Evolutionary conservation across 2,329 filamentous ascomycete species (phyloP).

Genomic region (Tolypocladium tropicale): DNA sequence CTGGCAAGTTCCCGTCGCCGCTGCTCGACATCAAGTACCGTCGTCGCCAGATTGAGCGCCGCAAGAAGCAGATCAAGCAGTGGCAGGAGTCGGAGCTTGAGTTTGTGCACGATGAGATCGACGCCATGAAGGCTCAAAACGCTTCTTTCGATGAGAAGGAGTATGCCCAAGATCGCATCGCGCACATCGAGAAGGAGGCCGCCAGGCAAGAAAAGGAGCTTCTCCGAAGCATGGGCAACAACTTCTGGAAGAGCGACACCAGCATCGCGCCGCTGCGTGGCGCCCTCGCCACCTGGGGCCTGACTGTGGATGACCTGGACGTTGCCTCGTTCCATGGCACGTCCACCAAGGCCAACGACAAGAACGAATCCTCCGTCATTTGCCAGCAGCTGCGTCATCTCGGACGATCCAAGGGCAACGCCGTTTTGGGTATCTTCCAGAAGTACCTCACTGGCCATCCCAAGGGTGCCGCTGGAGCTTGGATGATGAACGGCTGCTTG

Average conservation of each 20-base stretch:
- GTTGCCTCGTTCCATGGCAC: slow-evolving; percentile 99
- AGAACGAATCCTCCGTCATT: slow-evolving; percentile 97
- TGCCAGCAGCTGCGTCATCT: slow-evolving; percentile 94
- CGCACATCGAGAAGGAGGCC: slow-evolving; percentile 80
- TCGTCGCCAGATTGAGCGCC: slow-evolving; percentile 84
- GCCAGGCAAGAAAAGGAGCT: slow-evolving; percentile 87
- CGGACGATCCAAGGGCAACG: slow-evolving; percentile 92
- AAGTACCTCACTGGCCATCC: slow-evolving; percentile 98
- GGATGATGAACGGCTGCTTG: slow-evolving; percentile 98
- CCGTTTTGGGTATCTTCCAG: slow-evolving; percentile 94
- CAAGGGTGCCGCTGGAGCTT: slow-evolving; percentile 97
- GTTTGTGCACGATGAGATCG: slow-evolving; percentile 84
- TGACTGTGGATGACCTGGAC: slow-evolving; percentile 89
- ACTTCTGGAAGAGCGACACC: slow-evolving; percentile 96
- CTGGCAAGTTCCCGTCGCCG: slow-evolving; percentile 87
- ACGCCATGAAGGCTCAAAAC: slow-evolving; percentile 77
- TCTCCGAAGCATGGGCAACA: slow-evolving; percentile 86
- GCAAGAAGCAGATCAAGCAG: slow-evolving; percentile 87
- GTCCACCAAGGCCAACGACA: slow-evolving; percentile 96
- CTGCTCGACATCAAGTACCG: slow-evolving; percentile 97
- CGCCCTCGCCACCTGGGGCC: slow-evolving; percentile 92
- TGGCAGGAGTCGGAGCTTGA: slow-evolving; percentile 95
- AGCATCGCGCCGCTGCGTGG: slow-evolving; percentile 92
- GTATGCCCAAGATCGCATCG: slow-evolving; percentile 74
- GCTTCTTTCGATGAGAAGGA: slow-evolving; percentile 69